Conservation (phyloP, 257 asterid genomes). For the Phtheirospermum japonicum region DNA sequence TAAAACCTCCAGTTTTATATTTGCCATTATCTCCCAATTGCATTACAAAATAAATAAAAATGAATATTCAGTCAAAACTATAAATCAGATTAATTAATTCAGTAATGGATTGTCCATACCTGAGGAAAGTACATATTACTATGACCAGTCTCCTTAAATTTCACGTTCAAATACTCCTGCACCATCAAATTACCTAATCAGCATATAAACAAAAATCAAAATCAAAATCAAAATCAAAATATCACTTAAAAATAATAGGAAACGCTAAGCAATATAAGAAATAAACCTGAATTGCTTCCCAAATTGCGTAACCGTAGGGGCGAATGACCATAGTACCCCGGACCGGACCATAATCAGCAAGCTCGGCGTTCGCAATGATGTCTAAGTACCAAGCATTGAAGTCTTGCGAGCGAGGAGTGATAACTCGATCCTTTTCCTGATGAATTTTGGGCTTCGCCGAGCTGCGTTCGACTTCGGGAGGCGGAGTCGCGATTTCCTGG, state of each 20-base stretch:
- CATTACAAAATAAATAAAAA: conserved; percentile 6
- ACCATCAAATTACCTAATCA: conserved; percentile 23
- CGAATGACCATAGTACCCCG: conserved; percentile 99
- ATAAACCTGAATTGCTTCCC: conserved; percentile 98
- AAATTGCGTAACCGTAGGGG: conserved; percentile 96
- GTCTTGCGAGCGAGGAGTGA: conserved; percentile 94
- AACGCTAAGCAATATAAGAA: neutral
- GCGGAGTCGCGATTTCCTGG: conserved; percentile 46
- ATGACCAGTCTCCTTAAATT: conserved; percentile 98
- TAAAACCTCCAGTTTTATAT: neutral
- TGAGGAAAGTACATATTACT: conserved; percentile 99
- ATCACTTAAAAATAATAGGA: neutral
- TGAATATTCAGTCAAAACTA: too few species aligned
- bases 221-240: neutral
- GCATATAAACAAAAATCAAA: neutral
- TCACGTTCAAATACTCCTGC: conserved; percentile 94
- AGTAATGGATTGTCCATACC: conserved; percentile 41
- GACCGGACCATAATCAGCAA: conserved; percentile 97
- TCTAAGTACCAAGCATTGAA: conserved; percentile 97
- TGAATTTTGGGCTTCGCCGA: conserved; percentile 40
- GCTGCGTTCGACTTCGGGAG: conserved; percentile 45
- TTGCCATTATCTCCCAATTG: neutral
- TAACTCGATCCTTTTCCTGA: conserved; percentile 63
- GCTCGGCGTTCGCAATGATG: conserved; percentile 87
- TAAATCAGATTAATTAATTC: conserved; percentile 15